phyloP scores from a whole-genome alignment of 805 yeast species.

The Candida suzukii region DNA sequence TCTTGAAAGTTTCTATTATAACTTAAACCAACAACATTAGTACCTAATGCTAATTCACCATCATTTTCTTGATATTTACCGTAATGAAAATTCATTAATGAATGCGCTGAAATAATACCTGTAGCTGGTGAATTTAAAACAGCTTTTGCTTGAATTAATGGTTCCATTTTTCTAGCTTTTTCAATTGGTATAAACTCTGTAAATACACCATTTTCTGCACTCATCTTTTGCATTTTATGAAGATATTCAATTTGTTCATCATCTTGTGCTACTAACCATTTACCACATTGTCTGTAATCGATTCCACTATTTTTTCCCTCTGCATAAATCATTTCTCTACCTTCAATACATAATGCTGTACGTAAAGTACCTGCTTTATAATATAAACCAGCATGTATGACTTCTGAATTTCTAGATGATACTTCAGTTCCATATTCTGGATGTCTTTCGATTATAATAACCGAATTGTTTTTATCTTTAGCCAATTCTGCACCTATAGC shows the following conservation, averaged over 20 bases:
- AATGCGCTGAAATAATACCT: constrained; percentile 81
- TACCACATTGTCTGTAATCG: constrained; percentile 61
- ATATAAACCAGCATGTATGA: constrained; percentile 86
- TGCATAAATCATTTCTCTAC: constrained; percentile 61
- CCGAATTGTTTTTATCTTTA: constrained; percentile 36
- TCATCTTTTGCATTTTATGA: constrained; percentile 41
- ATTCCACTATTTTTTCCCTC: constrained; percentile 41
- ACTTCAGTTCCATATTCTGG: constrained; percentile 67
- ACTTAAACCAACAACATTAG: constrained; percentile 42
- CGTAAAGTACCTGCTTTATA: constrained; percentile 66
- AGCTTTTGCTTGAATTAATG: constrained; percentile 60
- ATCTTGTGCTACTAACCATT: constrained; percentile 82
- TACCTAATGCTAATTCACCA: constrained; percentile 60
- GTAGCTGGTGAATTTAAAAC: constrained; percentile 71
- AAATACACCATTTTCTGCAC: constrained; percentile 48
- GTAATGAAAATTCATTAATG: constrained; percentile 53
- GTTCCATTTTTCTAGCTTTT: constrained; percentile 47
- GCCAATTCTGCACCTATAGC: constrained; percentile 72
- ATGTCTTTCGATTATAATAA: constrained; percentile 66
- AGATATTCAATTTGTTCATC: constrained; percentile 56
- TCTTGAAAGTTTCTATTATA: constrained; percentile 17
- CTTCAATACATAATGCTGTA: constrained; percentile 64
- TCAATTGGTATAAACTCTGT: constrained; percentile 44
- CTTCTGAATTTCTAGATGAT: constrained; percentile 86
- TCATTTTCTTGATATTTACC: constrained; percentile 47